These are phyloP conservation scores for Gentiana straminea DNA, from an alignment of 257 asterid genomes.

Conservation along the genomic window DNA sequence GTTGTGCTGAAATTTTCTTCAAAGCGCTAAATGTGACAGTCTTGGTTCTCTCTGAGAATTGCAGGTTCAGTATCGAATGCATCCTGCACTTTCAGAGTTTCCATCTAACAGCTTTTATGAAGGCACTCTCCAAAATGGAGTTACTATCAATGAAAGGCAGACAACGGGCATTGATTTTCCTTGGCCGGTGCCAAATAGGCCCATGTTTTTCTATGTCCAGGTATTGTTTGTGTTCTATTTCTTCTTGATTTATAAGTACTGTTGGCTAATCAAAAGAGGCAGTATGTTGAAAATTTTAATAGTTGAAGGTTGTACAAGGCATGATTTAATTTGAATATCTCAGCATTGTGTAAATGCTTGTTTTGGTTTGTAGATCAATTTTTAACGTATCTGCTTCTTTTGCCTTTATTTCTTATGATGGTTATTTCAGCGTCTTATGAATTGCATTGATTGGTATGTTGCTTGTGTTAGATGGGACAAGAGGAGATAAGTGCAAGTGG, in stretches of 20 bases:
- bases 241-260: neutral
- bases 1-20: neutral
- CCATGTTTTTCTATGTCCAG: constrained; percentile 99
- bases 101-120: constrained; percentile 97
- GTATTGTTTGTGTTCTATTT: constrained; percentile 19
- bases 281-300: too few relatives aligned
- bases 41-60: constrained; percentile 1
- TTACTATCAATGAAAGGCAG: constrained; percentile 82
- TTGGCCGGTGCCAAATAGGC: constrained; percentile 98
- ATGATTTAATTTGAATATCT: too few relatives aligned
- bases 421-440: neutral
- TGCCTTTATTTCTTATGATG: neutral
- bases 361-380: too few relatives aligned
- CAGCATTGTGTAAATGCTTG: too few relatives aligned
- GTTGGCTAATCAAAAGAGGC: too few relatives aligned
- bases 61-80: constrained; percentile 99
- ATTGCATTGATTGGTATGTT: neutral
- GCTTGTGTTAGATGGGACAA: constrained; percentile 82
- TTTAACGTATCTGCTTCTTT: too few relatives aligned
- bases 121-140: constrained; percentile 99
- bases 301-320: too few relatives aligned
- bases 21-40: neutral
- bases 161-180: constrained; percentile 98
- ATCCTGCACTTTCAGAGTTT: constrained; percentile 93
- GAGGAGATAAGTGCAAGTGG: constrained; percentile 99